phyloP scores from a whole-genome alignment of 1,284 basidiomycete genomes.

The Ceratobasidium sp. region DNA sequence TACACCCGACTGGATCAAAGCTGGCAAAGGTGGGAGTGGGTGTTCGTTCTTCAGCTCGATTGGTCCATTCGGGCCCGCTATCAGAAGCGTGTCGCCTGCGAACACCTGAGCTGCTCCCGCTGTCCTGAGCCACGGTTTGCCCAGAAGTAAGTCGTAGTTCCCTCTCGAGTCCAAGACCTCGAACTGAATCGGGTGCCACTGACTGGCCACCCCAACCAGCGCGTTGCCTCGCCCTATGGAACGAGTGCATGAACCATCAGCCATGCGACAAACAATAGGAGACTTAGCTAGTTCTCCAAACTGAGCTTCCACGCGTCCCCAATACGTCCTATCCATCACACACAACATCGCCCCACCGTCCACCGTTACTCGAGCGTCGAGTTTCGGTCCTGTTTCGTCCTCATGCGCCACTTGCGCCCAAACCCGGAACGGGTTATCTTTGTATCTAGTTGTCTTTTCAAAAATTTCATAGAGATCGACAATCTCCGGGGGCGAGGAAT shows the following conservation, averaged over 20 bases:
- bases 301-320: neutral
- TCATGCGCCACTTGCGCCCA: no score
- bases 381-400: no score
- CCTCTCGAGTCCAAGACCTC: conserved; percentile 14
- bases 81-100: neutral
- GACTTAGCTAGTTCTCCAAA: neutral
- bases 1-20: no score
- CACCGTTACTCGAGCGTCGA: neutral
- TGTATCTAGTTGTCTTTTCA: neutral
- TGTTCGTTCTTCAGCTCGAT: neutral
- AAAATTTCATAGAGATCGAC: conserved; percentile 1
- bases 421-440: neutral
- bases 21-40: no score
- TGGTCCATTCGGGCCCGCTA: neutral
- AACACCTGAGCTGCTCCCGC: neutral
- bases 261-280: conserved; percentile 10
- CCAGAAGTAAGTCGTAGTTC: neutral
- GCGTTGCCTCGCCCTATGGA: neutral
- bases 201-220: neutral
- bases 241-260: neutral
- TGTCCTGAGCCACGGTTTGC: conserved; percentile 4
- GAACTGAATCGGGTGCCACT: neutral
- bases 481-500: neutral
- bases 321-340: neutral
- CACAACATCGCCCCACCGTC: neutral